These are phyloP conservation scores for Euphorbia celastroides DNA, from an alignment of 441 rosid species.

Conservation along the genomic window DNA sequence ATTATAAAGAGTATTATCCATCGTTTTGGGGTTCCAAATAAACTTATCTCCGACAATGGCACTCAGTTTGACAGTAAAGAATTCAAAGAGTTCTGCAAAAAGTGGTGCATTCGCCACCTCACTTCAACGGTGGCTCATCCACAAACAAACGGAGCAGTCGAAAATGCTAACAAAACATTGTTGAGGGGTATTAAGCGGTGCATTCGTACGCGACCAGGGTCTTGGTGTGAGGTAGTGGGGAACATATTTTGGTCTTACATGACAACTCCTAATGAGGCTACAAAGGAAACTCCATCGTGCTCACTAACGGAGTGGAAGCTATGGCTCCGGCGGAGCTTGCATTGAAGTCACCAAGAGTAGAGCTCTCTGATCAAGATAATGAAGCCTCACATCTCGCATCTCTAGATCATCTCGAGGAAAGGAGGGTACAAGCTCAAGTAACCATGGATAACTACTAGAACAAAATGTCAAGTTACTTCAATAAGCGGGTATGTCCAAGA, in stretches of 20 bases:
- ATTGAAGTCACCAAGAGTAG: background rate
- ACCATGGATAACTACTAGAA: background rate
- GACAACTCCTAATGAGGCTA: background rate
- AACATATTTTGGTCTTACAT: background rate
- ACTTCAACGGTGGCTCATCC: background rate
- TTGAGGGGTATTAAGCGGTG: background rate
- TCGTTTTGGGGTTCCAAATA: background rate
- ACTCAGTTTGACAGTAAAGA: background rate
- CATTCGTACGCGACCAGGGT: background rate
- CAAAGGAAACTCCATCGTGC: background rate
- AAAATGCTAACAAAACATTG: background rate
- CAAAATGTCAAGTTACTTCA: background rate
- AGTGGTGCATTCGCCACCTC: background rate
- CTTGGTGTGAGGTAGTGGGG: background rate
- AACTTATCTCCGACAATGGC: background rate
- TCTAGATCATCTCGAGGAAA: background rate
- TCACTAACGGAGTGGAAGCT: background rate
- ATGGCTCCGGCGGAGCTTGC: background rate
- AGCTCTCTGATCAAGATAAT: background rate
- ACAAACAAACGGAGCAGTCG: background rate
- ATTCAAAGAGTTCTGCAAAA: background rate
- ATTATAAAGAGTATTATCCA: no score
- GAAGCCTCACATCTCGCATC: background rate
- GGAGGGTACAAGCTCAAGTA: background rate
- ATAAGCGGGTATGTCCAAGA: background rate